These are phyloP conservation scores for Lichenothelia convexa DNA, from an alignment of 495 filamentous ascomycete species.

Conservation along the genomic window DNA sequence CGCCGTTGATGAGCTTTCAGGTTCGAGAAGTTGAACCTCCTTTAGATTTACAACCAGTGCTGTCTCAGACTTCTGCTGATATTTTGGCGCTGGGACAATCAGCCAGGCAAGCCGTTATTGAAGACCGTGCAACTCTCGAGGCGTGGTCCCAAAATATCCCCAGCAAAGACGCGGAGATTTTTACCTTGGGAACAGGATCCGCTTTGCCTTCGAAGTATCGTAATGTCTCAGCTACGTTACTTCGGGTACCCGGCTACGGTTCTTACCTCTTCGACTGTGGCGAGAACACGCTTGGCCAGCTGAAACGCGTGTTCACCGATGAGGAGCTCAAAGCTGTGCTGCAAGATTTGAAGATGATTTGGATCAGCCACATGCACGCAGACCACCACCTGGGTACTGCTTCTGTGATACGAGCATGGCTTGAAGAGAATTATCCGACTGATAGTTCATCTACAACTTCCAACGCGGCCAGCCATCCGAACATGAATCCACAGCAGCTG, in stretches of 20 bases:
- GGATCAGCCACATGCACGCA: slow-evolving; percentile 89
- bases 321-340: slow-evolving; percentile 49
- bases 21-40: slow-evolving; percentile 27
- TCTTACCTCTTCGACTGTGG: slow-evolving; percentile 81
- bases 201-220: slow-evolving; percentile 78
- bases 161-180: slow-evolving; percentile 58
- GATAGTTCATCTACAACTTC: no score
- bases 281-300: slow-evolving; percentile 83
- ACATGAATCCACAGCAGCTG: neutral
- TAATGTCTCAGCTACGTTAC: slow-evolving; percentile 77
- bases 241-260: slow-evolving; percentile 67
- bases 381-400: slow-evolving; percentile 85
- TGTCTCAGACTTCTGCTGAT: slow-evolving; percentile 21
- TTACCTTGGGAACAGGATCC: slow-evolving; percentile 79
- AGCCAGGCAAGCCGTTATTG: slow-evolving; percentile 26
- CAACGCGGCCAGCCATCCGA: slow-evolving; percentile 7
- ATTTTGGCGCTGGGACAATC: slow-evolving; percentile 31
- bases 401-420: slow-evolving; percentile 64
- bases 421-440: slow-evolving; percentile 28
- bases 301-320: slow-evolving; percentile 51
- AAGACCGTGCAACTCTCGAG: slow-evolving; percentile 19
- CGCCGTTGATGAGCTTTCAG: slow-evolving; percentile 41
- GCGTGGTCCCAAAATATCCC: slow-evolving; percentile 31
- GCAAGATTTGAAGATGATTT: slow-evolving; percentile 62
- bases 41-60: slow-evolving; percentile 30